A percentile compares a stretch with the other conserved stretches of the same genome.
Evolutionary conservation across 2,329 filamentous ascomycete genomes (phyloP).

Genomic region (Paraphoma chrysanthemicola): DNA sequence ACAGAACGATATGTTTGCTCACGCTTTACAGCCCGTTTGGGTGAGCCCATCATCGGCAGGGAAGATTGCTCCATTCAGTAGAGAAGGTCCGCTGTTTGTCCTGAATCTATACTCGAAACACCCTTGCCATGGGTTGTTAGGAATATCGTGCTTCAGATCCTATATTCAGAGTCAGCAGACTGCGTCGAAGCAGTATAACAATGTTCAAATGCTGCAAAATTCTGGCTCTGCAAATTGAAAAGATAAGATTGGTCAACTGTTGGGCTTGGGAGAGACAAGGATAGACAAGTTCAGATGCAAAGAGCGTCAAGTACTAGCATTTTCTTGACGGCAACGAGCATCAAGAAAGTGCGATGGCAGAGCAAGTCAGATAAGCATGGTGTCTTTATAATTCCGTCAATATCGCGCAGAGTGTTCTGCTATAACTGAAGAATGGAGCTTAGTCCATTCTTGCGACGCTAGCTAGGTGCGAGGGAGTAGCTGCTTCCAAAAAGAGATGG

Average conservation of each 20-base stretch:
- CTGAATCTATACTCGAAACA: background rate
- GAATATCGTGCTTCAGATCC: background rate
- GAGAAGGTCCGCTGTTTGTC: background rate
- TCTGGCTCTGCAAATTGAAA: constrained; percentile 6
- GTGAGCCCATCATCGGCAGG: background rate
- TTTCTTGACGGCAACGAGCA: background rate
- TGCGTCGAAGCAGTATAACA: constrained; percentile 6
- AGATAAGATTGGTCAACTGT: background rate
- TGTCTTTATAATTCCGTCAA: too few relatives aligned
- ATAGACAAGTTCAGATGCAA: too few relatives aligned
- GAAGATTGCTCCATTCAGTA: constrained; percentile 3
- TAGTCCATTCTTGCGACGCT: background rate
- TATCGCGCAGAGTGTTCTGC: background rate
- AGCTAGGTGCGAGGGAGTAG: background rate
- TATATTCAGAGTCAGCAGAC: background rate
- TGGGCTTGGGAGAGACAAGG: background rate
- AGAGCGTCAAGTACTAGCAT: background rate
- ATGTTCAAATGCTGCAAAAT: constrained; percentile 3
- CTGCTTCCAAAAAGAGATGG: too few relatives aligned
- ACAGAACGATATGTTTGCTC: background rate
- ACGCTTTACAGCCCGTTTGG: constrained; percentile 6
- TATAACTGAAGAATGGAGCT: background rate
- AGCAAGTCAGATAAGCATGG: background rate
- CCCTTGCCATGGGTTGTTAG: background rate
- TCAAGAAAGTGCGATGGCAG: background rate